Evolutionary conservation across 768 basidiomycete genomes (phyloP).

Genomic region (Tricholoma sp.): DNA sequence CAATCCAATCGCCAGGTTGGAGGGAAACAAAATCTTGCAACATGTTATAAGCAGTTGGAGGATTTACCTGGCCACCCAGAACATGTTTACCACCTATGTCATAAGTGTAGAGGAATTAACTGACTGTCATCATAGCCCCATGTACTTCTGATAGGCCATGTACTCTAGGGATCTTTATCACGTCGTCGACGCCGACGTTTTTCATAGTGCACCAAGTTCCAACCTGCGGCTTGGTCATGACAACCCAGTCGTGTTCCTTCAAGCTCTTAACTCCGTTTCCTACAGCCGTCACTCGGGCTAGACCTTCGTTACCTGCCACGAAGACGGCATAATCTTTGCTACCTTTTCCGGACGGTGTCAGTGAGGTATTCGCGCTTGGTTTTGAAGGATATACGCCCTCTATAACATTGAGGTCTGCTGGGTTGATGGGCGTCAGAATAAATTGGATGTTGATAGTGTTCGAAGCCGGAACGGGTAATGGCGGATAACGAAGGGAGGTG

Average conservation of each 20-base stretch:
- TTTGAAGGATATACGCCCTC: constrained; percentile 79
- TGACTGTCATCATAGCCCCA: constrained; percentile 72
- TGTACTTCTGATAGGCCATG: constrained; percentile 49
- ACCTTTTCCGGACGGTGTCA: constrained; percentile 28
- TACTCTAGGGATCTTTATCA: constrained; percentile 53
- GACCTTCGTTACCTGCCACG: constrained; percentile 74
- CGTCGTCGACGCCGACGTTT: constrained; percentile 49
- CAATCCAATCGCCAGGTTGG: constrained; percentile 67
- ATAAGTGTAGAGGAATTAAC: constrained; percentile 13
- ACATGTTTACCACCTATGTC: not conserved
- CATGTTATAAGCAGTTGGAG: constrained; percentile 81
- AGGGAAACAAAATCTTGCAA: constrained; percentile 64
- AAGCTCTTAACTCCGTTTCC: constrained; percentile 49
- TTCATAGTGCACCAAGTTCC: constrained; percentile 70
- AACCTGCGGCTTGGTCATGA: constrained; percentile 61
- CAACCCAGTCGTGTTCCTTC: constrained; percentile 63
- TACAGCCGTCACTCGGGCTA: constrained; percentile 59
- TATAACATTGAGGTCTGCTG: constrained; percentile 75
- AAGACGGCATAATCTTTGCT: constrained; percentile 37
- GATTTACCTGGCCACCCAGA: constrained; percentile 59
- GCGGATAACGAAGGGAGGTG: constrained; percentile 43
- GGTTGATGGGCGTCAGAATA: constrained; percentile 73
- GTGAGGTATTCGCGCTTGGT: constrained; percentile 35
- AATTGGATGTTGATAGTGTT: constrained; percentile 60
- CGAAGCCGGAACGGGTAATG: constrained; percentile 48